A percentile compares a stretch with the other conserved stretches of the same genome.
These are phyloP conservation scores for Thalassiosira mediterranea DNA, from an alignment of 352 stramenopile species.

Conservation along the genomic window DNA sequence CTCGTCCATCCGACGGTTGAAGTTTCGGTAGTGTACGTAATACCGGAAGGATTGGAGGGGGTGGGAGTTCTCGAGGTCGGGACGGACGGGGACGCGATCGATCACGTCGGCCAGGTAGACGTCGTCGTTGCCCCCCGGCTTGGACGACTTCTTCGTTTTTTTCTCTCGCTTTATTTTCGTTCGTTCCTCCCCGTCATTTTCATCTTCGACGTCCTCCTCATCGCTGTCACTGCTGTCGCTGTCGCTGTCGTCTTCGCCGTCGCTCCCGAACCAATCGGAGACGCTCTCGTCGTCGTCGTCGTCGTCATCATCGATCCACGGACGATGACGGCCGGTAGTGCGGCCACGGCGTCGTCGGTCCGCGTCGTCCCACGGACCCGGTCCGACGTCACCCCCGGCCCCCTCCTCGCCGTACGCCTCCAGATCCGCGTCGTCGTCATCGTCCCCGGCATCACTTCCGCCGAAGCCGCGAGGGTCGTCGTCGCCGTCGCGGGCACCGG, in stretches of 20 bases:
- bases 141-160: constrained; percentile 3
- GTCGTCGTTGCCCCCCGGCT: constrained; percentile 22
- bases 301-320: too few species aligned
- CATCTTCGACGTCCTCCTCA: constrained; percentile 28
- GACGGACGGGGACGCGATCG: constrained; percentile 56
- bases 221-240: neutral
- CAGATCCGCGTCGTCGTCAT: neutral
- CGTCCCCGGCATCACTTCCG: constrained; percentile 18
- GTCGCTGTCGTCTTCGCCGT: too few species aligned
- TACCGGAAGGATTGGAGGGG: constrained; percentile 59
- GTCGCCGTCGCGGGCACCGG: neutral
- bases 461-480: too few species aligned
- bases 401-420: neutral
- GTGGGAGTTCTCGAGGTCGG: constrained; percentile 16
- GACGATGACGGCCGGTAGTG: too few species aligned
- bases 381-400: too few species aligned
- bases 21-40: constrained; percentile 87
- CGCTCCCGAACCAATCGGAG: constrained; percentile 29
- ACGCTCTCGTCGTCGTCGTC: constrained; percentile 13
- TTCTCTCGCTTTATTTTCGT: constrained; percentile 18
- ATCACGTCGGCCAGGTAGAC: constrained; percentile 76
- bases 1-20: constrained; percentile 89
- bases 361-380: neutral
- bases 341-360: too few species aligned
- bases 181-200: constrained; percentile 18